Conservation (phyloP, 768 basidiomycete species). For the Leccinum sublutescens region DNA sequence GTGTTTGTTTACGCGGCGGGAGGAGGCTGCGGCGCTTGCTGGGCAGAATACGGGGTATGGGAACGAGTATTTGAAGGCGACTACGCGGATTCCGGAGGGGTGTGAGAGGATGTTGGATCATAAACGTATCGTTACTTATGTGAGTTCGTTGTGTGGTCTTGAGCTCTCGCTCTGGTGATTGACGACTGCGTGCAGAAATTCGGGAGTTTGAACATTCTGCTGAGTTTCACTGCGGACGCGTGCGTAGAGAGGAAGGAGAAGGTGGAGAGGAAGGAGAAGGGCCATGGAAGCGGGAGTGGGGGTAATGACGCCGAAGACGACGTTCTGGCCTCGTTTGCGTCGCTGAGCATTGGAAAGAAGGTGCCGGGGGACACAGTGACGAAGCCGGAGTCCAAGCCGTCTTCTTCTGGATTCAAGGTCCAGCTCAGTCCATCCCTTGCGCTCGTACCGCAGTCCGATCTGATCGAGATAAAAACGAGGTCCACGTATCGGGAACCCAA, state of each 20-base stretch:
- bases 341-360: constrained; percentile 18
- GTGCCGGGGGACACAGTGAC: not conserved
- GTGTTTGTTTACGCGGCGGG: constrained; percentile 56
- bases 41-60: constrained; percentile 47
- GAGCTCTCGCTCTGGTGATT: not conserved
- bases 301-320: constrained; percentile 23
- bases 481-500: constrained; percentile 35
- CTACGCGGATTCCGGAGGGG: constrained; percentile 45
- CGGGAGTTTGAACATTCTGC: constrained; percentile 54
- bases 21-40: constrained; percentile 34
- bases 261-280: constrained; percentile 3
- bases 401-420: constrained; percentile 16
- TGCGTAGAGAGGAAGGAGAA: constrained; percentile 17
- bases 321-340: constrained; percentile 27
- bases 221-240: constrained; percentile 58
- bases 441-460: constrained; percentile 34
- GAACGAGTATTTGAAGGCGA: constrained; percentile 58
- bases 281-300: no score
- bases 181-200: constrained; percentile 43
- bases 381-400: not conserved
- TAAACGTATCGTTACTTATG: constrained; percentile 62
- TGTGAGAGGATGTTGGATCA: constrained; percentile 56
- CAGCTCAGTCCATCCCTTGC: constrained; percentile 25
- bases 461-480: constrained; percentile 39
- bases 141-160: constrained; percentile 32